phyloP scores from a whole-genome alignment of 805 yeast genomes.

The Hanseniaspora vineae region DNA sequence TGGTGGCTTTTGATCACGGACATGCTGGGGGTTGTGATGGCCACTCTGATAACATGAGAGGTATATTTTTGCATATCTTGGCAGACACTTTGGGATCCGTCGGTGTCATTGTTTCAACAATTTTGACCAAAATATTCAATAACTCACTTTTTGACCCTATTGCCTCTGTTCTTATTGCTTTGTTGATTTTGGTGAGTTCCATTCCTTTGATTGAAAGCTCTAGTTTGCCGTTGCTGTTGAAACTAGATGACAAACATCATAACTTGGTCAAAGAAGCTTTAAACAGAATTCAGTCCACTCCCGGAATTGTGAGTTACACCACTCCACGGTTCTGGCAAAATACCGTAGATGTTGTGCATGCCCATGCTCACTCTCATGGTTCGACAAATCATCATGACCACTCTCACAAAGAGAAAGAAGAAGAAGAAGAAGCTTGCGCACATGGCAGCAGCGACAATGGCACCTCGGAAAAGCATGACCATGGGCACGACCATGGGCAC shows the following conservation, averaged over 20 bases:
- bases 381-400: constrained; percentile 11
- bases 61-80: constrained; percentile 81
- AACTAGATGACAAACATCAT: constrained; percentile 48
- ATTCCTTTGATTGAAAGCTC: constrained; percentile 76
- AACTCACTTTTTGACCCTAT: constrained; percentile 80
- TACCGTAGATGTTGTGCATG: constrained; percentile 14
- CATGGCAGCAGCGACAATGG: too few relatives aligned
- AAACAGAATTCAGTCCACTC: constrained; percentile 51
- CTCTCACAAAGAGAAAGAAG: constrained; percentile 7
- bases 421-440: neutral
- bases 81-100: constrained; percentile 97
- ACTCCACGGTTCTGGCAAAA: constrained; percentile 89
- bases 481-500: constrained; percentile 31
- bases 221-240: constrained; percentile 33
- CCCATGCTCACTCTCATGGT: constrained; percentile 18
- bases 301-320: constrained; percentile 75
- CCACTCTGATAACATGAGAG: constrained; percentile 64
- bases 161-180: constrained; percentile 79
- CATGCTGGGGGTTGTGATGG: constrained; percentile 22
- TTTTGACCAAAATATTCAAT: constrained; percentile 54
- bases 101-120: constrained; percentile 87
- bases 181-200: constrained; percentile 67
- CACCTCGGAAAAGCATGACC: constrained; percentile 4
- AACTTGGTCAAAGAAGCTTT: constrained; percentile 48
- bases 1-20: constrained; percentile 86